These are phyloP conservation scores for Serendipita sp. DNA, from an alignment of 768 basidiomycete genomes.

Conservation along the genomic window DNA sequence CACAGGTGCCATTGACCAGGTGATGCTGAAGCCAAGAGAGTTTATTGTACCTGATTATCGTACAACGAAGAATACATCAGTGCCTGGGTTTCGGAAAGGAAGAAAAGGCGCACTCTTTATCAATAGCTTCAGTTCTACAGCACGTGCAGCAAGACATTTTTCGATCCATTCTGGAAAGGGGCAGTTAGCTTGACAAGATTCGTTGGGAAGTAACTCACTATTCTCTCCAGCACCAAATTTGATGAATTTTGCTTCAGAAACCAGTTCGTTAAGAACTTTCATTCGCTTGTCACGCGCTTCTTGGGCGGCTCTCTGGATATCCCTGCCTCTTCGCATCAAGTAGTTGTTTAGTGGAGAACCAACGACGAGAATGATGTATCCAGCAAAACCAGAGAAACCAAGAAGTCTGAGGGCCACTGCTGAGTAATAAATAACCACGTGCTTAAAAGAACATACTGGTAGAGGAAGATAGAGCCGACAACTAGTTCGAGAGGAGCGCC, in stretches of 20 bases:
- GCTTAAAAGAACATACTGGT: constrained; percentile 17
- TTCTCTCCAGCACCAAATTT: constrained; percentile 31
- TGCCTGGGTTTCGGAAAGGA: background rate
- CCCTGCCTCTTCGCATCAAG: constrained; percentile 24
- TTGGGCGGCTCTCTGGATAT: constrained; percentile 22
- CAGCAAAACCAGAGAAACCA: constrained; percentile 32
- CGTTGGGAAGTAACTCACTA: constrained; percentile 10
- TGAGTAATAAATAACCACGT: background rate
- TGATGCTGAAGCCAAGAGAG: constrained; percentile 18
- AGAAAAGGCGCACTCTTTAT: constrained; percentile 14
- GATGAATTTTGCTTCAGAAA: constrained; percentile 23
- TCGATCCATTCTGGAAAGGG: constrained; percentile 26
- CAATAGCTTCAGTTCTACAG: constrained; percentile 21
- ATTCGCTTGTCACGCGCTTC: constrained; percentile 29
- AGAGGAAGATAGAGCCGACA: constrained; percentile 22
- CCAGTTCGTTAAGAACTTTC: constrained; percentile 29
- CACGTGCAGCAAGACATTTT: constrained; percentile 21
- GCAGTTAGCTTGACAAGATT: constrained; percentile 19
- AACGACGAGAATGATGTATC: constrained; percentile 26
- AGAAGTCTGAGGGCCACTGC: constrained; percentile 22
- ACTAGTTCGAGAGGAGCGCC: constrained; percentile 21
- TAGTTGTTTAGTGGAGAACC: constrained; percentile 27
- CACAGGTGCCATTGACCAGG: constrained; percentile 22
- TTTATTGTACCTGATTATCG: constrained; percentile 8
- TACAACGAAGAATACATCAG: background rate